phyloP scores from a whole-genome alignment of 164 flowering plant species.

The Chimonanthus praecox region DNA sequence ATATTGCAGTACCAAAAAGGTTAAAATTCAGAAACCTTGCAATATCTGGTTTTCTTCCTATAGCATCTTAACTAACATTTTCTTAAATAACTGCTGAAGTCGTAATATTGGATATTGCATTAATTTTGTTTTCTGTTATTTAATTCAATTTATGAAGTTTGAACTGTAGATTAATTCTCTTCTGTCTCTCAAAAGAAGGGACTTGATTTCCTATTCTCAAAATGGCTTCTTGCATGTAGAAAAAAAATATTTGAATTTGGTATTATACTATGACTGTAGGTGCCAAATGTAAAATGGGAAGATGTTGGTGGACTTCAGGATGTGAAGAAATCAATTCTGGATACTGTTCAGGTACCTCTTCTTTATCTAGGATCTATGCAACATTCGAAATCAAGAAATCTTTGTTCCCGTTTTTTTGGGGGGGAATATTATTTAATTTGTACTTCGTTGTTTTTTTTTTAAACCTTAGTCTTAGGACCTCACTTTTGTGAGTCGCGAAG shows the following conservation, averaged over 20 bases:
- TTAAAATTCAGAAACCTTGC: not conserved
- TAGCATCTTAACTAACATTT: not conserved
- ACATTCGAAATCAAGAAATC: not conserved
- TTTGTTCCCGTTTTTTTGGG: not conserved
- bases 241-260: slow-evolving; percentile 4
- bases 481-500: too few relatives aligned
- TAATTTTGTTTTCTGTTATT: not conserved
- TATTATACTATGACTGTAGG: slow-evolving; percentile 32
- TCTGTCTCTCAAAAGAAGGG: not conserved
- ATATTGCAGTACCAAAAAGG: not conserved
- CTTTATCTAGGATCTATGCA: not conserved
- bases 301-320: slow-evolving; percentile 99
- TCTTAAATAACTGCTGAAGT: too few relatives aligned
- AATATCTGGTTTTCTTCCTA: not conserved
- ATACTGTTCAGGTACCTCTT: slow-evolving; percentile 84
- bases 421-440: too few relatives aligned
- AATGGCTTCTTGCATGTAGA: slow-evolving; percentile 1
- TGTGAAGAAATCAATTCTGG: slow-evolving; percentile 85
- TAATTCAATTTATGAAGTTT: slow-evolving; percentile 2
- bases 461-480: too few relatives aligned
- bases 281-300: slow-evolving; percentile 96
- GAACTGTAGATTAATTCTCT: not conserved
- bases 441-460: too few relatives aligned
- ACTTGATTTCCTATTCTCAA: slow-evolving; percentile 4
- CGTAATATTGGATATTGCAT: too few relatives aligned